A percentile compares a stretch with the other conserved stretches of the same genome.
Evolutionary conservation across 352 stramenopile genomes (phyloP).

Genomic region (Phytophthora nicotianae): DNA sequence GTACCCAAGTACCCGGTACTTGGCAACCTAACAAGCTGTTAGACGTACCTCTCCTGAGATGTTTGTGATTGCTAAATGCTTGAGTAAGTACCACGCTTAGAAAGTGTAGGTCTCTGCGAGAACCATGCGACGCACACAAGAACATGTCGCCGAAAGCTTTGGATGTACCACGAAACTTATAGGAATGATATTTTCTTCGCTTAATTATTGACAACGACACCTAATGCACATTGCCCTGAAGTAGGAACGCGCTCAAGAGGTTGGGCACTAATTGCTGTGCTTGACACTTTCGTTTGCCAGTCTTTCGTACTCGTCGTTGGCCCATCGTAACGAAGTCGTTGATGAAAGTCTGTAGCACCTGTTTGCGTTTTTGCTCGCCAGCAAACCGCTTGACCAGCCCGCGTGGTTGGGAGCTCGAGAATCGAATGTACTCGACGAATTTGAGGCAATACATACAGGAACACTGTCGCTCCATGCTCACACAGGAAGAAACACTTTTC

Average conservation of each 20-base stretch:
- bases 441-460: constrained; percentile 55
- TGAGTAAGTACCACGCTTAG: too few species aligned
- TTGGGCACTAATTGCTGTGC: constrained; percentile 37
- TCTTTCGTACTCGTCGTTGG: constrained; percentile 28
- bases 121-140: too few species aligned
- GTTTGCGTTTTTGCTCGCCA: constrained; percentile 37
- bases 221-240: constrained; percentile 19
- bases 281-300: constrained; percentile 35
- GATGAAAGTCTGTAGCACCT: constrained; percentile 44
- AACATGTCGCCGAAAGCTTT: too few species aligned
- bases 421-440: constrained; percentile 51
- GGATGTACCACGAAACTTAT: not conserved
- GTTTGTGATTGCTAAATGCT: too few species aligned
- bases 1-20: too few species aligned
- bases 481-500: constrained; percentile 29
- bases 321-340: constrained; percentile 44
- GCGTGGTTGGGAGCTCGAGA: constrained; percentile 39
- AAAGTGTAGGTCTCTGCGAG: too few species aligned
- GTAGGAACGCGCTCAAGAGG: constrained; percentile 45
- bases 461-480: constrained; percentile 43
- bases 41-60: too few species aligned
- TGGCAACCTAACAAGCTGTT: too few species aligned
- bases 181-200: not conserved
- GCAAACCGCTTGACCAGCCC: constrained; percentile 37
- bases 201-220: not conserved